phyloP scores from a whole-genome alignment of 768 basidiomycete genomes.

The Trametes sanguinea region DNA sequence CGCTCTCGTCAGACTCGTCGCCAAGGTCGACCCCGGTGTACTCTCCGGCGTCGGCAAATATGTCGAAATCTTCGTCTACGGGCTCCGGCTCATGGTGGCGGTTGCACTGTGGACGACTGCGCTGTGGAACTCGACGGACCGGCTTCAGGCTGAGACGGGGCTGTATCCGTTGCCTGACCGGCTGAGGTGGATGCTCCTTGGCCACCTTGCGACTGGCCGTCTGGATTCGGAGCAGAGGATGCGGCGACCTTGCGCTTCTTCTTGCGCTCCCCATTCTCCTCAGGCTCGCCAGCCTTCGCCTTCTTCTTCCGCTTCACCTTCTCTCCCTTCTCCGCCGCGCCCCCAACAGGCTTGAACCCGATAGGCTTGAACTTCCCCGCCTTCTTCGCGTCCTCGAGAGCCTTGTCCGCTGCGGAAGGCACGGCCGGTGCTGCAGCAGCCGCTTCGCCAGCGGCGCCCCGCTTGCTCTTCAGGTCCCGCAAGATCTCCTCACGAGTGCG shows the following conservation, averaged over 20 bases:
- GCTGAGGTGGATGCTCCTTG: neutral
- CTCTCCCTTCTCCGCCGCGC: slow-evolving; percentile 33
- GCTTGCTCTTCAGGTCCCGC: slow-evolving; percentile 67
- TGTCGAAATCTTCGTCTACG: slow-evolving; percentile 74
- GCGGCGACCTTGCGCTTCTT: slow-evolving; percentile 57
- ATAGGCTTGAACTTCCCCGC: slow-evolving; percentile 51
- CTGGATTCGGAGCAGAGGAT: neutral
- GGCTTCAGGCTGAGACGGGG: slow-evolving; percentile 8
- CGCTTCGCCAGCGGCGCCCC: slow-evolving; percentile 32
- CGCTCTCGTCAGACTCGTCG: slow-evolving; percentile 43
- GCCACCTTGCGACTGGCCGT: neutral
- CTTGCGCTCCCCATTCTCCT: slow-evolving; percentile 43
- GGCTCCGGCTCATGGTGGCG: slow-evolving; percentile 41
- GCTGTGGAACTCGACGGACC: slow-evolving; percentile 23
- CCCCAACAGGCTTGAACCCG: slow-evolving; percentile 67
- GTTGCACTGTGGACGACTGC: slow-evolving; percentile 19
- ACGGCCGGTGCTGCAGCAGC: slow-evolving; percentile 20
- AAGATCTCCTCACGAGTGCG: slow-evolving; percentile 80
- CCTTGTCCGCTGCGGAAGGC: slow-evolving; percentile 23
- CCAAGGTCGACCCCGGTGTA: slow-evolving; percentile 70
- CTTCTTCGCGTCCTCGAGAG: slow-evolving; percentile 41
- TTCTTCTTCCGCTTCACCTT: slow-evolving; percentile 59
- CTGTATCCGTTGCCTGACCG: neutral
- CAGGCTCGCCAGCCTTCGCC: slow-evolving; percentile 32
- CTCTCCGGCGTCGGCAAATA: slow-evolving; percentile 84